Evolutionary conservation across 1,139 yeast genomes (phyloP).

Genomic region (Petasospora rhodanensis): DNA sequence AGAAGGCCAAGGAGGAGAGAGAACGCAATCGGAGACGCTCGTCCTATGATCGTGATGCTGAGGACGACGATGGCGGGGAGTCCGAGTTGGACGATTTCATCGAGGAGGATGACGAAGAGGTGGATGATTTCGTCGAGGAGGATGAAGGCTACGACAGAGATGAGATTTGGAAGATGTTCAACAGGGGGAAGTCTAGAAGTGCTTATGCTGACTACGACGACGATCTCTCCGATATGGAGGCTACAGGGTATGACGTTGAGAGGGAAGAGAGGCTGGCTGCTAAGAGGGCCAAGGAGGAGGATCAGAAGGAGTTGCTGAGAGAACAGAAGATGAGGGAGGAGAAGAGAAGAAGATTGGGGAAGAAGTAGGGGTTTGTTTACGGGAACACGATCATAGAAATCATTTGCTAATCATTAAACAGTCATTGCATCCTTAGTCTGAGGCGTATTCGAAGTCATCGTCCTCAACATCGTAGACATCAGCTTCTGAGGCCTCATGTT

Average conservation of each 20-base stretch:
- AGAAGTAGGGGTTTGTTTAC: slow-evolving; percentile 4
- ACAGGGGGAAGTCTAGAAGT: slow-evolving; percentile 52
- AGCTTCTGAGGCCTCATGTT: neutral
- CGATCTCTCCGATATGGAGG: slow-evolving; percentile 84
- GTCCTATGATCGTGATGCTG: neutral
- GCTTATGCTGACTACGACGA: slow-evolving; percentile 46
- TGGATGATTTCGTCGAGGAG: slow-evolving; percentile 19
- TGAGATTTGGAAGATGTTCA: slow-evolving; percentile 86
- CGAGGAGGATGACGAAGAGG: slow-evolving; percentile 52
- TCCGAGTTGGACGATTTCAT: neutral
- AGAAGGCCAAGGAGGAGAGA: slow-evolving; percentile 24
- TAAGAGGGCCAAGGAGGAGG: slow-evolving; percentile 59
- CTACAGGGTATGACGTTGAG: slow-evolving; percentile 81
- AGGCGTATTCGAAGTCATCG: slow-evolving; percentile 36
- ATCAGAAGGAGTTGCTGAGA: slow-evolving; percentile 54
- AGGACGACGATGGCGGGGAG: slow-evolving; percentile 1
- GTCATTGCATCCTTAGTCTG: slow-evolving; percentile 22
- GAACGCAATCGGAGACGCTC: neutral
- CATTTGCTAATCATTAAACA: neutral
- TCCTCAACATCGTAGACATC: slow-evolving; percentile 20
- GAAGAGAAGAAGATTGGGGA: slow-evolving; percentile 35
- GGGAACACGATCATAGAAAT: neutral
- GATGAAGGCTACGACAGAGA: slow-evolving; percentile 60
- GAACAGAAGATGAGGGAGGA: slow-evolving; percentile 46
- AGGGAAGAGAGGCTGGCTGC: slow-evolving; percentile 74